Conservation (phyloP, 345 rosid genomes). For the Gossypium turneri region DNA sequence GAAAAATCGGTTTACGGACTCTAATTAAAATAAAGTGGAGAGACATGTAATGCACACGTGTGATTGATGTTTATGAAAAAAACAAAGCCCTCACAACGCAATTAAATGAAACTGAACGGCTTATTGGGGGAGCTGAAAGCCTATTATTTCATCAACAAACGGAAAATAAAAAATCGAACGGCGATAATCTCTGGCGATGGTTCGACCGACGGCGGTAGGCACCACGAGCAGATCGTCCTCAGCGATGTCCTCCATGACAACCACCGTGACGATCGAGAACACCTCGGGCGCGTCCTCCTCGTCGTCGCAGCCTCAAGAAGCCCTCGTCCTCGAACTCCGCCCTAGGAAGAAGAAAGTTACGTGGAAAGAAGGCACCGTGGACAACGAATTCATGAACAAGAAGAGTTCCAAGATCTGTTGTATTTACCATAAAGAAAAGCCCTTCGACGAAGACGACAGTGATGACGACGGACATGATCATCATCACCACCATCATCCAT, state of each 20-base stretch:
- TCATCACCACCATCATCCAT: conserved; percentile 23
- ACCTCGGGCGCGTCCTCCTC: conserved; percentile 23
- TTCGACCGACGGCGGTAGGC: conserved; percentile 33
- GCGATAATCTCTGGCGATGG: conserved; percentile 5
- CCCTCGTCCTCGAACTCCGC: conserved; percentile 60
- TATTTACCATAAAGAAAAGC: conserved; percentile 87
- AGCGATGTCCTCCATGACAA: conserved; percentile 22
- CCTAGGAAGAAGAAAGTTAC: conserved; percentile 82
- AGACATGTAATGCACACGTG: no score
- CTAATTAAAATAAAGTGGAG: no score
- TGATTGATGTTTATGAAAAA: no score
- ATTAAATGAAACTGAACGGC: no score
- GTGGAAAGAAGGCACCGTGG: conserved; percentile 93
- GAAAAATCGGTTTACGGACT: no score
- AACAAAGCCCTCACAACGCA: no score
- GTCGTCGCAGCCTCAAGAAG: conserved; percentile 32
- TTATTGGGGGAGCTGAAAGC: no score
- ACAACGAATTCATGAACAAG: conserved; percentile 94
- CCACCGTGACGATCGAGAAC: conserved; percentile 46
- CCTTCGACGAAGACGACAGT: conserved; percentile 85
- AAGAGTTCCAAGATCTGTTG: conserved; percentile 97
- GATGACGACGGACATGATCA: conserved; percentile 56
- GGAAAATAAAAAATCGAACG: not conserved
- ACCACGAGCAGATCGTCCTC: conserved; percentile 23
- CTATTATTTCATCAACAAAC: no score